Evolutionary conservation across 2,329 filamentous ascomycete genomes (phyloP).

Genomic region (Neonectria neomacrospora): DNA sequence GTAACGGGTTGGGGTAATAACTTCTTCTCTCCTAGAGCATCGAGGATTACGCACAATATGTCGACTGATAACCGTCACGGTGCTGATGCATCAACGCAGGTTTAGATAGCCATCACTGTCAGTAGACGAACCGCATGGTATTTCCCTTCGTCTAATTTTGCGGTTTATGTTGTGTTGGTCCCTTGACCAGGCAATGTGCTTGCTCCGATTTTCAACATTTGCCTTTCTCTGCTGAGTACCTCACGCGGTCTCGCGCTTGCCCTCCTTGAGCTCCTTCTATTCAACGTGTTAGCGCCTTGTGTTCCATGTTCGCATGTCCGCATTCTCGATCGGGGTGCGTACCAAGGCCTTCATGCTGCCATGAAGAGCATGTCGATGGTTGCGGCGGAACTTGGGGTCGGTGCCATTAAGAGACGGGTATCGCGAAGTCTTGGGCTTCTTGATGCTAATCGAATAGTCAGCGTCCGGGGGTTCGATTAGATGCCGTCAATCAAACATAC

Average conservation of each 20-base stretch:
- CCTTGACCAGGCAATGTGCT: slow-evolving; percentile 36
- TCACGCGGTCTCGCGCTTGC: slow-evolving; percentile 89
- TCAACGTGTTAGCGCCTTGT: slow-evolving; percentile 47
- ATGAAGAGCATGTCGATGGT: slow-evolving; percentile 99
- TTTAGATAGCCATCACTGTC: slow-evolving; percentile 32
- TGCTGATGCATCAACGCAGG: slow-evolving; percentile 25
- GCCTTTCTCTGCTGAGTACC: slow-evolving; percentile 42
- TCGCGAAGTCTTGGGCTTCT: slow-evolving; percentile 99
- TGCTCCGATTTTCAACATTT: slow-evolving; percentile 40
- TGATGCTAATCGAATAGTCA: slow-evolving; percentile 77
- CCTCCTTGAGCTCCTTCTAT: slow-evolving; percentile 98
- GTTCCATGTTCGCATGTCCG: slow-evolving; percentile 5
- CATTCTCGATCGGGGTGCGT: slow-evolving; percentile 53
- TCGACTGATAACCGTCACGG: slow-evolving; percentile 38
- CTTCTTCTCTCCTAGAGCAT: slow-evolving; percentile 29
- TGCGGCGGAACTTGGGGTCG: slow-evolving; percentile 99
- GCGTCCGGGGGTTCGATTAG: slow-evolving; percentile 6
- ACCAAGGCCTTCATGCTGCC: slow-evolving; percentile 98
- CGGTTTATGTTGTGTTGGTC: slow-evolving; percentile 39
- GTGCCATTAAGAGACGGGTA: slow-evolving; percentile 99
- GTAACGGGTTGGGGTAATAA: neutral
- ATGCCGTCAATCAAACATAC: slow-evolving; percentile 65
- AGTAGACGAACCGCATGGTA: slow-evolving; percentile 38
- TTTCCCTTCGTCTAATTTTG: slow-evolving; percentile 43
- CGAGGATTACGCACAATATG: slow-evolving; percentile 30